Percentiles rank a stretch among this genome's conserved stretches.
phyloP scores from a whole-genome alignment of 495 filamentous ascomycete genomes.

The Recurvomyces mirabilis region DNA sequence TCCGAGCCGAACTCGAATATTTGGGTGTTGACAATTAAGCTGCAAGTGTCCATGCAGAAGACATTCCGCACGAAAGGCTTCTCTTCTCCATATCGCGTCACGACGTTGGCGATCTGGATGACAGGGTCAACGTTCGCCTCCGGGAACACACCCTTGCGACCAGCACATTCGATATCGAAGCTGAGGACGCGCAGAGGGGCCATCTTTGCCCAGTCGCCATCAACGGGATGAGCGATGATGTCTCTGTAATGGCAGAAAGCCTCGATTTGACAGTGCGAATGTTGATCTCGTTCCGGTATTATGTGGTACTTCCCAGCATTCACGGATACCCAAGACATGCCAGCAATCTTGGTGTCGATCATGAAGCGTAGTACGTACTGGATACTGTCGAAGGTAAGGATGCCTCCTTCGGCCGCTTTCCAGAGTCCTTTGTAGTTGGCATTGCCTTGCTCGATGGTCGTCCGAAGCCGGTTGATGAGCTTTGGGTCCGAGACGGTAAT shows the following conservation, averaged over 20 bases:
- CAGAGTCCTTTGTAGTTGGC: constrained; percentile 88
- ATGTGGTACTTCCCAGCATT: constrained; percentile 61
- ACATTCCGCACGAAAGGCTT: constrained; percentile 96
- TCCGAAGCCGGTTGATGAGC: constrained; percentile 59
- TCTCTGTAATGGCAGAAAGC: constrained; percentile 70
- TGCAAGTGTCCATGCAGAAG: constrained; percentile 84
- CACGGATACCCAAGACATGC: constrained; percentile 97
- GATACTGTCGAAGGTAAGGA: constrained; percentile 87
- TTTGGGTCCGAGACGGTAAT: constrained; percentile 85
- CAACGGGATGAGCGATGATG: constrained; percentile 76
- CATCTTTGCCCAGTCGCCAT: constrained; percentile 98
- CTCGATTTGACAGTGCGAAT: constrained; percentile 94
- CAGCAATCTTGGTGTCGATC: constrained; percentile 86
- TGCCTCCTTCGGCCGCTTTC: constrained; percentile 52
- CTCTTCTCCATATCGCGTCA: constrained; percentile 87
- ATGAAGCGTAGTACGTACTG: constrained; percentile 94
- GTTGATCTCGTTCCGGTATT: constrained; percentile 44
- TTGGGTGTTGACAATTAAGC: constrained; percentile 87
- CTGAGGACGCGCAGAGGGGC: constrained; percentile 84
- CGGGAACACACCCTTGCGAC: constrained; percentile 93
- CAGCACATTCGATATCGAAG: constrained; percentile 98
- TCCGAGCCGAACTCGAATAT: constrained; percentile 74
- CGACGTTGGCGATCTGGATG: constrained; percentile 97
- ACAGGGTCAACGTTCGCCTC: constrained; percentile 85
- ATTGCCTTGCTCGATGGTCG: constrained; percentile 56